Evolutionary conservation across 2,329 filamentous ascomycete species (phyloP), one percentile per base, ranked within the genome.

Genomic region (Colletotrichum sp.): DNA sequence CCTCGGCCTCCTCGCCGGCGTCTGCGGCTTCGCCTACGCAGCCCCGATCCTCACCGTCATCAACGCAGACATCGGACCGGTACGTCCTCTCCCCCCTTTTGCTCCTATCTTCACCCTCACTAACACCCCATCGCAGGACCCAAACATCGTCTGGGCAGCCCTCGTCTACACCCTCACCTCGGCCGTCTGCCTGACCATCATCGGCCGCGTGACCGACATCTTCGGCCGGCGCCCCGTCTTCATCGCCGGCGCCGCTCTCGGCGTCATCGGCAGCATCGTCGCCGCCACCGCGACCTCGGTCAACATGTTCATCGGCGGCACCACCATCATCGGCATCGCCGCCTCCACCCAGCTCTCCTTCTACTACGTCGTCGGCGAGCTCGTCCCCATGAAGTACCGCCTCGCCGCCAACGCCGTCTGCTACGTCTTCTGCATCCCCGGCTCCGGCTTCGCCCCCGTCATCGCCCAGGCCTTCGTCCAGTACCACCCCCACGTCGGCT

Each of bases 341-440:
- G 82, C 81, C 6, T 78, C 84, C 8, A 81, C 81, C 3, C 85
- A 87, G 77, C 79, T 86, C 26, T 84, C 82, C 18, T 86, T 84
- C 81, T 81, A 80, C 69, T 83, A 83, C 62, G 81, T 84, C 34
- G 79, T 85, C 72, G 81, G 80, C 16, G 85, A 87, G 78, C 80
- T 86, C 24, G 84, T 86, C 8, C 83, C 84, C 13, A 86, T 84
- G 78, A 83, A 83, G 77, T 77, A 81, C 30, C 84, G 85, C 36
- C 81, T 83, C 57, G 62, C 80, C 12, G 82, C 81, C 30, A 82
- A 82, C 66, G 79, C 81, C 12, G 80, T 81, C 65, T 80, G 84
- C 30, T 86, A 84, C 76, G 64, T 83, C 57, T 80, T 81, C 34
- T 81, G 80, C 16, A 79, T 84, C 71, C 83, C 81, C n/a, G 78